phyloP scores from a whole-genome alignment of 495 filamentous ascomycete species.

The Neurospora sp. region DNA sequence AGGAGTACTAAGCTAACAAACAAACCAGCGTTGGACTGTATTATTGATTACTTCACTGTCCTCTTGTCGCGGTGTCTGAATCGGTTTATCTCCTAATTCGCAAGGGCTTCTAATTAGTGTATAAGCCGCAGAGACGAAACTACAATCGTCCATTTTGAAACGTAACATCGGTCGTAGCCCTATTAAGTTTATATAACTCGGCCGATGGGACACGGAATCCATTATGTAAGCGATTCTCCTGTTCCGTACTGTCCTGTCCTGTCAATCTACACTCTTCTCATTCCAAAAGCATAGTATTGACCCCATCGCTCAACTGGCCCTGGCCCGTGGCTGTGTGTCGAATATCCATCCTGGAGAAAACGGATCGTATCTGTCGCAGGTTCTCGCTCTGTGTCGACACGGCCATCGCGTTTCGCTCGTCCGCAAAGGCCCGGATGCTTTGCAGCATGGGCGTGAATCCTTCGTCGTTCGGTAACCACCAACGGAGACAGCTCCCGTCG shows the following conservation, averaged over 20 bases:
- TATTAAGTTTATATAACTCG: neutral
- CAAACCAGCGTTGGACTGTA: neutral
- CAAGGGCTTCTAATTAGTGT: neutral
- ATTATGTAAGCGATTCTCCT: neutral
- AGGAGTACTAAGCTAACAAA: too few species aligned
- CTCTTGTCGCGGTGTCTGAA: neutral
- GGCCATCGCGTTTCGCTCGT: conserved; percentile 55
- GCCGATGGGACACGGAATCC: neutral
- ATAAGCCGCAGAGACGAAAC: neutral
- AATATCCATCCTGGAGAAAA: conserved; percentile 48
- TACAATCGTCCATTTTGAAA: neutral
- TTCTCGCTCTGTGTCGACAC: conserved; percentile 55
- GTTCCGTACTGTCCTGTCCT: neutral
- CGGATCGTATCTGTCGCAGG: conserved; percentile 63
- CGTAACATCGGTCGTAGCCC: neutral
- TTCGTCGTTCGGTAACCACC: conserved; percentile 85
- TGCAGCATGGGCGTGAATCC: conserved; percentile 60
- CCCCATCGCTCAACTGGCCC: neutral
- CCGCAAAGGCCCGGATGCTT: conserved; percentile 64
- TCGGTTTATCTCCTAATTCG: neutral
- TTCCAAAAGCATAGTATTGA: neutral
- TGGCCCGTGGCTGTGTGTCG: neutral
- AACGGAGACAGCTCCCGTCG: conserved; percentile 56
- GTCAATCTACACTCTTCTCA: neutral
- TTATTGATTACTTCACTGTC: neutral